phyloP scores from a whole-genome alignment of 805 yeast genomes.

The Cyberlindnera mrakii region DNA sequence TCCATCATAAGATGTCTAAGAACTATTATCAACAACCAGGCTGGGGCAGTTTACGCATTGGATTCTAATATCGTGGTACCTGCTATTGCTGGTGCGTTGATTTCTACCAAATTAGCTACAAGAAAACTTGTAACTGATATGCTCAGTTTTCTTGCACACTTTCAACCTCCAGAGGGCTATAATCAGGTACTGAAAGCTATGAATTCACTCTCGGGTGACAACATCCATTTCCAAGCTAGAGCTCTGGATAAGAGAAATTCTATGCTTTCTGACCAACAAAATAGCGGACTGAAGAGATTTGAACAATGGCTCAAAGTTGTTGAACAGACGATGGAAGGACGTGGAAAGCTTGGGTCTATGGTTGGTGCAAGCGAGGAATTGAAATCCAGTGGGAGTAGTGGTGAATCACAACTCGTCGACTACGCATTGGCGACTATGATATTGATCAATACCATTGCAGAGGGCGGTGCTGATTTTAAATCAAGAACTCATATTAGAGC shows the following conservation, averaged over 20 bases:
- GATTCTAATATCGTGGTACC: conserved; percentile 42
- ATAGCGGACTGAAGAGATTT: conserved; percentile 39
- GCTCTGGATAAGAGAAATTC: conserved; percentile 31
- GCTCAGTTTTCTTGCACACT: conserved; percentile 48
- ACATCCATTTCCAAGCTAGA: conserved; percentile 24
- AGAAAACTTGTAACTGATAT: conserved; percentile 78
- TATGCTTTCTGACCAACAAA: conserved; percentile 14
- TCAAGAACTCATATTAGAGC: conserved; percentile 53
- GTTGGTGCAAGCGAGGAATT: conserved; percentile 91
- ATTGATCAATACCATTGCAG: conserved; percentile 58
- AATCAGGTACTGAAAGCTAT: conserved; percentile 44
- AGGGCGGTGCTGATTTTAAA: conserved; percentile 30
- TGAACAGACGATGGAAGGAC: conserved; percentile 67
- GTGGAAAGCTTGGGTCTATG: conserved; percentile 83
- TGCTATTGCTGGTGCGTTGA: conserved; percentile 64
- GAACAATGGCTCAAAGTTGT: conserved; percentile 69
- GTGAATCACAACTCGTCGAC: conserved; percentile 62
- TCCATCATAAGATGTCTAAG: conserved; percentile 73
- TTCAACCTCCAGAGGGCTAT: conserved; percentile 41
- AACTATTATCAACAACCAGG: conserved; percentile 59
- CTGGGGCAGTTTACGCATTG: conserved; percentile 53
- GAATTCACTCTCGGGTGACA: conserved; percentile 23
- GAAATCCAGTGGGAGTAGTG: conserved; percentile 40
- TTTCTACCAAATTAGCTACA: conserved; percentile 71
- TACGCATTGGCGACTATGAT: conserved; percentile 68